These are phyloP conservation scores for Debaryomyces hansenii DNA, from an alignment of 805 yeast genomes.

Conservation along the genomic window DNA sequence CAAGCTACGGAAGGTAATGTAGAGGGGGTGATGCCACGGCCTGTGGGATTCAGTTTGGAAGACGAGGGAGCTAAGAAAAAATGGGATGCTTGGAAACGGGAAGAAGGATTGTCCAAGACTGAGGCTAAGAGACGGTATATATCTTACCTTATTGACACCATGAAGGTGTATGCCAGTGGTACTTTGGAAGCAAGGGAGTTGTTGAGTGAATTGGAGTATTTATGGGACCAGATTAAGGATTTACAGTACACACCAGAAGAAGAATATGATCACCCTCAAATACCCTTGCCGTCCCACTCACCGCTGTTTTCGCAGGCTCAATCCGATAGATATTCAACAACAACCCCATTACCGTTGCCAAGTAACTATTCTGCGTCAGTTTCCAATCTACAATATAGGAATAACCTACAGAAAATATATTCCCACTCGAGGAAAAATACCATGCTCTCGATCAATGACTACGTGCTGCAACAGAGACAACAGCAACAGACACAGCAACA, in stretches of 20 bases:
- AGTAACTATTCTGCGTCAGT: slow-evolving; percentile 26
- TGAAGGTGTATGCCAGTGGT: slow-evolving; percentile 67
- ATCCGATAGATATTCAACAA: slow-evolving; percentile 36
- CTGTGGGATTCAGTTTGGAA: slow-evolving; percentile 57
- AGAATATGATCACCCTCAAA: slow-evolving; percentile 22
- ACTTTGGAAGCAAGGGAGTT: slow-evolving; percentile 66
- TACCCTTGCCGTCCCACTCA: slow-evolving; percentile 31
- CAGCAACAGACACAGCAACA: slow-evolving; percentile 11
- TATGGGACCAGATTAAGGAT: slow-evolving; percentile 74
- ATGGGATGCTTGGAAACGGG: slow-evolving; percentile 84
- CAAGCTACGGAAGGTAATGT: slow-evolving; percentile 91
- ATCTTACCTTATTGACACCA: slow-evolving; percentile 65
- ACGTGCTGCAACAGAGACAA: slow-evolving; percentile 33
- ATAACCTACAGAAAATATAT: slow-evolving; percentile 42
- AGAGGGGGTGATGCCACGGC: slow-evolving; percentile 64
- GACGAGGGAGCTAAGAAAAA: slow-evolving; percentile 69
- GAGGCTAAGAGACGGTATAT: slow-evolving; percentile 78
- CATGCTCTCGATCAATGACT: slow-evolving; percentile 34
- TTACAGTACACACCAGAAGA: slow-evolving; percentile 32
- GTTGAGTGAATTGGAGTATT: slow-evolving; percentile 63
- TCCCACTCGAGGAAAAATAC: slow-evolving; percentile 44
- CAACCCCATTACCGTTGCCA: slow-evolving; percentile 32
- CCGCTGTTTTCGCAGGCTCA: slow-evolving; percentile 34
- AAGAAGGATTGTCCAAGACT: slow-evolving; percentile 63
- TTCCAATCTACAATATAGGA: slow-evolving; percentile 28